phyloP scores from a whole-genome alignment of 208 protist species.

The Tritrichomonas foetus region DNA sequence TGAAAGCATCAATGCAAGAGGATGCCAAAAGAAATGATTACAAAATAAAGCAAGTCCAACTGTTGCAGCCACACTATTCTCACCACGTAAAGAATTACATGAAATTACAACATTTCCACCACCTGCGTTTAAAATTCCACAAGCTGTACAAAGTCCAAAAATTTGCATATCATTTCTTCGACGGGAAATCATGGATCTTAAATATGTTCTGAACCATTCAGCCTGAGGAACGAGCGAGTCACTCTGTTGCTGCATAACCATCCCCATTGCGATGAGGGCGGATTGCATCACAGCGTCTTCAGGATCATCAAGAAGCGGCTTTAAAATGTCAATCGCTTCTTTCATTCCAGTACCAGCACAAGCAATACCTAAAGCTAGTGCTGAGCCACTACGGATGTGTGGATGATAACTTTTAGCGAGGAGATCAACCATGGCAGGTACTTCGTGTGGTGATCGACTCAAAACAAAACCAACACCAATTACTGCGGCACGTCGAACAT shows the following conservation, averaged over 20 bases:
- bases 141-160: neutral
- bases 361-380: conserved; percentile 89
- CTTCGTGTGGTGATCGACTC: conserved; percentile 63
- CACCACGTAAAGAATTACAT: neutral
- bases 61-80: neutral
- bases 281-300: conserved; percentile 80
- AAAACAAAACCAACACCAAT: conserved; percentile 95
- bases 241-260: conserved; percentile 72
- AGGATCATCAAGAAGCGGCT: conserved; percentile 79
- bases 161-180: neutral
- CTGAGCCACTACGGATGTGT: conserved; percentile 90
- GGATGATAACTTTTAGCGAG: conserved; percentile 82
- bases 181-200: neutral
- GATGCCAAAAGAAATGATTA: conserved; percentile 33
- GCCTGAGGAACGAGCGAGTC: neutral
- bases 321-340: conserved; percentile 75
- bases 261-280: conserved; percentile 82
- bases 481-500: conserved; percentile 93
- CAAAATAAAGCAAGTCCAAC: conserved; percentile 11
- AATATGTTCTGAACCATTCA: neutral
- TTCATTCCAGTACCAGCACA: conserved; percentile 74
- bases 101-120: conserved; percentile 29
- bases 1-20: neutral
- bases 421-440: conserved; percentile 68
- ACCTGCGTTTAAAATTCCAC: conserved; percentile 17